Evolutionary conservation across 192 early-diverging fungal species (phyloP), one percentile per base, ranked within the genome.

Genomic region (Entomortierella chlamydospora): DNA sequence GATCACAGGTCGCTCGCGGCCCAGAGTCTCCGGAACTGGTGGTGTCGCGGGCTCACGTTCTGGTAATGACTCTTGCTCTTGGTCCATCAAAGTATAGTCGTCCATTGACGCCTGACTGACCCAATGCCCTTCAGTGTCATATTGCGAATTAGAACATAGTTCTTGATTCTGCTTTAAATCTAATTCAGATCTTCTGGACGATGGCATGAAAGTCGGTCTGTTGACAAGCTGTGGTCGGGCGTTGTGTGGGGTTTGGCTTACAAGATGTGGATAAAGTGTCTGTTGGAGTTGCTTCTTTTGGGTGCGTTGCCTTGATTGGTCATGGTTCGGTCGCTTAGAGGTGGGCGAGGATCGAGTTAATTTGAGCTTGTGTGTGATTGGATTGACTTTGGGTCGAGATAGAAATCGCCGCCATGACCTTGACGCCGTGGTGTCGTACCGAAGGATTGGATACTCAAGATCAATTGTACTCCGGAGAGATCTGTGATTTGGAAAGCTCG

Each of bases 151-250:
- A n/a, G n/a, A n/a, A n/a, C n/a, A n/a, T n/a, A n/a, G n/a, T n/a
- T n/a, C n/a, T n/a, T n/a, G n/a, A n/a, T n/a, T n/a, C n/a, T n/a
- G n/a, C n/a, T n/a, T n/a, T n/a, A n/a, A n/a, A n/a, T n/a, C n/a
- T n/a, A 23, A 23, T 18, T 22, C 6, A 31, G 57, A n/a, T 58
- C 4, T 58, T 9, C 29, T 70, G 3, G 37, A 34, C 2, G 29
- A 20, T 7, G 37, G 29, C 12, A 47, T 23, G 42, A 74, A 74
- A 12, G 59, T 20, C 9, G 72, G 72, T 55, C 61, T 66, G 52
- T 67, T 64, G 34, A 74, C 39, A 45, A 59, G 28, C 42, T 74
- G 72, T 9, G 72, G 64, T 28, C 22, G 62, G 23, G 23, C 23
- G 26, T 64, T 8, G 1, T 30, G 49, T 2, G 28, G n/a, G 33